phyloP scores from a whole-genome alignment of 139 green algal species.

The Mychonastes homosphaera region DNA sequence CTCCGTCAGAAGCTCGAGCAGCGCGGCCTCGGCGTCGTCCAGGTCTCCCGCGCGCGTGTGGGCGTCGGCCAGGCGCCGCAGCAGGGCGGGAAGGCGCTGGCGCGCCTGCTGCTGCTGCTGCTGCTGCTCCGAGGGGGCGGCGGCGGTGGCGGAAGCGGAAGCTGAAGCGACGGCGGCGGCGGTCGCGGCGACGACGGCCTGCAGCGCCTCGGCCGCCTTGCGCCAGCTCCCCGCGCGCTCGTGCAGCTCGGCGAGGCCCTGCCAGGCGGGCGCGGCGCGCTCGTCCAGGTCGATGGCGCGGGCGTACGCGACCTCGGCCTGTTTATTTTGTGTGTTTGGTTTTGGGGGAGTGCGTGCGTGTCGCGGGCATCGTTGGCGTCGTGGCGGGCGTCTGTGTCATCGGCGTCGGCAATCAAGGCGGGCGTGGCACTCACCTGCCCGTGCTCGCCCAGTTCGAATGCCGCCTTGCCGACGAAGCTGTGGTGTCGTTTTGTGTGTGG shows the following conservation, averaged over 20 bases:
- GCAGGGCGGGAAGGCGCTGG: background rate
- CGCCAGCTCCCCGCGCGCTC: constrained; percentile 26
- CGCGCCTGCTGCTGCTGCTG: background rate
- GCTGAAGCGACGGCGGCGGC: background rate
- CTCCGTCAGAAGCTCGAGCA: constrained; percentile 15
- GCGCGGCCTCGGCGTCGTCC: constrained; percentile 29
- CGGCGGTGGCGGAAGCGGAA: background rate
- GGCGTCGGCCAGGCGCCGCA: constrained; percentile 12
- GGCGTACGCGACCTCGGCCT: constrained; percentile 46
- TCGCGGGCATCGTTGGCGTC: too few relatives aligned
- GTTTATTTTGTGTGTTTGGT: too few relatives aligned
- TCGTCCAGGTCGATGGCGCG: constrained; percentile 37
- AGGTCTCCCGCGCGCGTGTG: constrained; percentile 24
- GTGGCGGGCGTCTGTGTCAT: too few relatives aligned
- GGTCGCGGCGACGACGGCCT: constrained; percentile 6
- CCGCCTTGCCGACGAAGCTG: constrained; percentile 55
- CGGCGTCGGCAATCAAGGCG: too few relatives aligned
- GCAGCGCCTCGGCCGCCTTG: constrained; percentile 13
- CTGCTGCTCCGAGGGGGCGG: background rate
- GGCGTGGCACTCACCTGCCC: constrained; percentile 32
- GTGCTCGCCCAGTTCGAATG: constrained; percentile 41
- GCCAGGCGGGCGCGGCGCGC: constrained; percentile 40
- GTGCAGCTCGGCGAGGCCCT: constrained; percentile 54
- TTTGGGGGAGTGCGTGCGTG: too few relatives aligned
- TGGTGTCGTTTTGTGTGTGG: too few relatives aligned